Conservation (phyloP, 2,329 filamentous ascomycete species). For the Penicillium sp. region DNA sequence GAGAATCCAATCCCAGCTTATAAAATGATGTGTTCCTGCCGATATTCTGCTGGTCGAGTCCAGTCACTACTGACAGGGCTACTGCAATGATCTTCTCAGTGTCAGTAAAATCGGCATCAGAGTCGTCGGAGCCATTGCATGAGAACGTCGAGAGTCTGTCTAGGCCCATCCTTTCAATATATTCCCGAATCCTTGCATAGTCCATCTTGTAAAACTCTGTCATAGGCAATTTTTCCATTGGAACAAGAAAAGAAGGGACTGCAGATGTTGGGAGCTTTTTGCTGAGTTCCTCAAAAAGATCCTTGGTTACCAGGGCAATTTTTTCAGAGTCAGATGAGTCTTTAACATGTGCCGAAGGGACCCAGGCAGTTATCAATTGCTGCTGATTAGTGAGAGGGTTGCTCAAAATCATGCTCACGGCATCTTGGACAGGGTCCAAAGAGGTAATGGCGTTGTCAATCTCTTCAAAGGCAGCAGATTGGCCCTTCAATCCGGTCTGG, state of each 20-base stretch:
- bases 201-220: slow-evolving; percentile 77
- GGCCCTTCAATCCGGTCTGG: slow-evolving; percentile 79
- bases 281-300: slow-evolving; percentile 57
- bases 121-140: slow-evolving; percentile 26
- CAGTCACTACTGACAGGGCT: slow-evolving; percentile 55
- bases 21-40: slow-evolving; percentile 70
- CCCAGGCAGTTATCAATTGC: slow-evolving; percentile 70
- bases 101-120: slow-evolving; percentile 49
- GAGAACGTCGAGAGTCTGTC: slow-evolving; percentile 47
- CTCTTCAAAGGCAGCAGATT: slow-evolving; percentile 76
- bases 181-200: slow-evolving; percentile 51
- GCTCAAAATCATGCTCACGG: slow-evolving; percentile 61
- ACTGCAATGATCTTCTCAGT: slow-evolving; percentile 59
- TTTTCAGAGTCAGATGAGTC: neutral
- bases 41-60: slow-evolving; percentile 50
- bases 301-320: slow-evolving; percentile 29
- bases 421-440: slow-evolving; percentile 57
- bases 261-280: slow-evolving; percentile 70
- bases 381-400: slow-evolving; percentile 42
- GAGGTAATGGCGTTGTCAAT: slow-evolving; percentile 65
- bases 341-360: slow-evolving; percentile 40
- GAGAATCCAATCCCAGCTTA: slow-evolving; percentile 77
- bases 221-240: slow-evolving; percentile 67
- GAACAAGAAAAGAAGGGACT: slow-evolving; percentile 73
- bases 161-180: slow-evolving; percentile 50